These are phyloP conservation scores for Arachnomyces sp. DNA, from an alignment of 2,329 filamentous ascomycete species.

Conservation along the genomic window DNA sequence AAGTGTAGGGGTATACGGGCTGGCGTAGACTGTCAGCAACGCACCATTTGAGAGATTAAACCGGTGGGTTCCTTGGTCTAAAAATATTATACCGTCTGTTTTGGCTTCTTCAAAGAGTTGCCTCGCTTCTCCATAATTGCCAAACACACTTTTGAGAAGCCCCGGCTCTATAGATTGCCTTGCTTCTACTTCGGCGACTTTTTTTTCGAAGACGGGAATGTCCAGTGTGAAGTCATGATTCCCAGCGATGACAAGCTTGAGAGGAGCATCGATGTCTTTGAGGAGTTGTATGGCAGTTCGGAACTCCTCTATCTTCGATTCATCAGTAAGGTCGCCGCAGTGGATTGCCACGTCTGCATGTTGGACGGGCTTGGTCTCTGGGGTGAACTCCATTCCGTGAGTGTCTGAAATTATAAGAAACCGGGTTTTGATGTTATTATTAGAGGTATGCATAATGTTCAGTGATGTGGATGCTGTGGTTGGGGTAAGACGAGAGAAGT, in stretches of 20 bases:
- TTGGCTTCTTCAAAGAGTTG: conserved; percentile 33
- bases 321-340: conserved; percentile 47
- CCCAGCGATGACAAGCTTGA: conserved; percentile 50
- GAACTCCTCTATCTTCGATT: conserved; percentile 37
- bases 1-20: conserved; percentile 42
- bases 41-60: conserved; percentile 47
- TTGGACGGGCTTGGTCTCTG: conserved; percentile 19
- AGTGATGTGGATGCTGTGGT: too few species aligned
- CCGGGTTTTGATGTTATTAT: conserved; percentile 27
- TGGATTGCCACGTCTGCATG: conserved; percentile 45
- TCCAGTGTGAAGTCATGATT: conserved; percentile 48
- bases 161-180: conserved; percentile 19
- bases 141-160: conserved; percentile 31
- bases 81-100: conserved; percentile 38
- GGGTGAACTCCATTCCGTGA: conserved; percentile 25
- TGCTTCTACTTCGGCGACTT: conserved; percentile 19
- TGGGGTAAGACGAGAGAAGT: too few species aligned
- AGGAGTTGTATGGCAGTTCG: conserved; percentile 37
- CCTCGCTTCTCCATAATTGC: conserved; percentile 30
- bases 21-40: conserved; percentile 44
- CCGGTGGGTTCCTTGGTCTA: conserved; percentile 45
- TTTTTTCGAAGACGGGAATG: conserved; percentile 27
- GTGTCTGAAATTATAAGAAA: conserved; percentile 44
- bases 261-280: conserved; percentile 36
- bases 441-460: too few species aligned